Percentiles rank a stretch among this genome's conserved stretches.
Conservation (phyloP, 306 rosid species). For the Vigna trinervia region DNA sequence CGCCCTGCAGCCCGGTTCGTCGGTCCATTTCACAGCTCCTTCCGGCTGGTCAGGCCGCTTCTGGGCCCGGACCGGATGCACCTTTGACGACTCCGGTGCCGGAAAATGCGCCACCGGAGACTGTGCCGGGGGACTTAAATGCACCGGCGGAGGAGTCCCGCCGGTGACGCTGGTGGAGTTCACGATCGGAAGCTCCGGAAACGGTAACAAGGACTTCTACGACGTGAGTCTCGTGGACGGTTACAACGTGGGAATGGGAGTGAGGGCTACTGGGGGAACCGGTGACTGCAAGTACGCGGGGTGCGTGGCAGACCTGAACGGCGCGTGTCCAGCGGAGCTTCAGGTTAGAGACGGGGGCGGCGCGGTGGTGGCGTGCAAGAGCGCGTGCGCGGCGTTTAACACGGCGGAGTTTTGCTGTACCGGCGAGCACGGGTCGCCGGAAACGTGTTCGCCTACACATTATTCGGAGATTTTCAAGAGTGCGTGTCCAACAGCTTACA, state of each 20-base stretch:
- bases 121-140: conserved; percentile 61
- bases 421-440: conserved; percentile 72
- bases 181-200: conserved; percentile 50
- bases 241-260: conserved; percentile 82
- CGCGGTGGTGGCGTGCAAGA: conserved; percentile 79
- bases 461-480: conserved; percentile 84
- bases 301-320: conserved; percentile 70
- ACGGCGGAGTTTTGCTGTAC: conserved; percentile 82
- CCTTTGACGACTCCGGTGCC: conserved; percentile 61
- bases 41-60: conserved; percentile 89
- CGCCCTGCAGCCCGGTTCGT: conserved; percentile 50
- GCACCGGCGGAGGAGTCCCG: conserved; percentile 64
- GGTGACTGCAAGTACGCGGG: conserved; percentile 95
- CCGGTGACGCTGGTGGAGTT: conserved; percentile 80
- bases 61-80: conserved; percentile 85
- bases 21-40: conserved; percentile 57
- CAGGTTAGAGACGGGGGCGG: conserved; percentile 46
- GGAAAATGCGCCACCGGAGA: conserved; percentile 74
- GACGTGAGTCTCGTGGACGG: conserved; percentile 94
- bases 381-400: conserved; percentile 84
- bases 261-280: conserved; percentile 68
- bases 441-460: conserved; percentile 75
- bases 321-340: conserved; percentile 67
- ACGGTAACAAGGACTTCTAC: conserved; percentile 68
- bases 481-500: conserved; percentile 88